A percentile compares a stretch with the other conserved stretches of the same genome.
Evolutionary conservation across 495 filamentous ascomycete genomes (phyloP).

Genomic region (Talaromyces proteolyticus): DNA sequence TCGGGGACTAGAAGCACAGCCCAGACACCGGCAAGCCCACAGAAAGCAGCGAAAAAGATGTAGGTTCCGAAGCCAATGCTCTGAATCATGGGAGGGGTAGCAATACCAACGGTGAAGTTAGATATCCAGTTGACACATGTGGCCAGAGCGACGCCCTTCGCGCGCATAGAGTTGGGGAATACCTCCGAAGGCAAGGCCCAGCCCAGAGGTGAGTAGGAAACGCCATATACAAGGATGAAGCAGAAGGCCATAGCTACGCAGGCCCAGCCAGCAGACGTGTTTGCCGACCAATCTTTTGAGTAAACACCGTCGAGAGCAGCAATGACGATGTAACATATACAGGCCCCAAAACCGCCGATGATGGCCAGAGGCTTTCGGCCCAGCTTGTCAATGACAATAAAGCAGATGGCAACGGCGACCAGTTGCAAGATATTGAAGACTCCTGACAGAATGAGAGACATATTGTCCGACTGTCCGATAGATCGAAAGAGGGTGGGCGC

Average conservation of each 20-base stretch:
- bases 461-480: slow-evolving; percentile 48
- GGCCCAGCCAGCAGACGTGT: slow-evolving; percentile 1
- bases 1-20: slow-evolving; percentile 50
- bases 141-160: slow-evolving; percentile 43
- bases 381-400: slow-evolving; percentile 64
- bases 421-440: slow-evolving; percentile 51
- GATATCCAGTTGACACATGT: slow-evolving; percentile 11
- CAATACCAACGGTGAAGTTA: slow-evolving; percentile 24
- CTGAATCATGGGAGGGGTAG: slow-evolving; percentile 48
- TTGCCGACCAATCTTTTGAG: not conserved
- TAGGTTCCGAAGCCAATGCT: slow-evolving; percentile 51
- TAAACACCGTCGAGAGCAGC: slow-evolving; percentile 32
- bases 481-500: slow-evolving; percentile 49
- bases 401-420: slow-evolving; percentile 35
- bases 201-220: not conserved
- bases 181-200: slow-evolving; percentile 22
- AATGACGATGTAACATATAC: slow-evolving; percentile 48
- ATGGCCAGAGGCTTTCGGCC: slow-evolving; percentile 57
- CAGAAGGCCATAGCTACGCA: slow-evolving; percentile 49
- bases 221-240: not conserved
- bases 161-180: slow-evolving; percentile 44
- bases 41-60: slow-evolving; percentile 53
- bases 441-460: slow-evolving; percentile 55
- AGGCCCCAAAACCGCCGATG: slow-evolving; percentile 48
- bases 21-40: slow-evolving; percentile 47